A percentile compares a stretch with the other conserved stretches of the same genome.
These are phyloP conservation scores for Candida sanyaensis DNA, from an alignment of 1,139 yeast genomes.

Conservation along the genomic window DNA sequence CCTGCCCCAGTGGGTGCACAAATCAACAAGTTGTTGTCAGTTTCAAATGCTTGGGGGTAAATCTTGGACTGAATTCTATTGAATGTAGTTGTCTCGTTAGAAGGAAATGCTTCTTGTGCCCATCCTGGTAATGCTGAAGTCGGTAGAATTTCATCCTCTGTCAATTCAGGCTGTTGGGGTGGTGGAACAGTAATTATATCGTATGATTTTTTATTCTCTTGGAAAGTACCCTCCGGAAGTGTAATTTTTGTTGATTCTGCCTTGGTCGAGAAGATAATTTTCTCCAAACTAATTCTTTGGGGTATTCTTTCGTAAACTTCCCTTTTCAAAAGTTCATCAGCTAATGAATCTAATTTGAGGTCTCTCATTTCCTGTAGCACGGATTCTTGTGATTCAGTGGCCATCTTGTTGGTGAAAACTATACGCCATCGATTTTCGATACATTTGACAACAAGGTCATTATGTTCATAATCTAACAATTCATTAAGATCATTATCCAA, in stretches of 20 bases:
- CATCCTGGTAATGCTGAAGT: conserved; percentile 73
- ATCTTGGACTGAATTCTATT: conserved; percentile 86
- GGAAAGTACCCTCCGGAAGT: conserved; percentile 83
- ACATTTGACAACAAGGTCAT: conserved; percentile 49
- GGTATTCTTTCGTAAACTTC: conserved; percentile 41
- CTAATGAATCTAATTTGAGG: conserved; percentile 23
- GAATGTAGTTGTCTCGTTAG: conserved; percentile 62
- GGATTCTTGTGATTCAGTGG: conserved; percentile 36
- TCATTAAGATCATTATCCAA: conserved; percentile 56
- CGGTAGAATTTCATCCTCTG: conserved; percentile 53
- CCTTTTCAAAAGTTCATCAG: conserved; percentile 30
- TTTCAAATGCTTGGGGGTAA: conserved; percentile 70
- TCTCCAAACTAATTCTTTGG: conserved; percentile 60
- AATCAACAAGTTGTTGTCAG: conserved; percentile 71
- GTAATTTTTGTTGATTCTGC: conserved; percentile 67
- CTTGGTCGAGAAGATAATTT: conserved; percentile 62
- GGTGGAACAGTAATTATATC: conserved; percentile 88
- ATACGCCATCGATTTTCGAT: conserved; percentile 54
- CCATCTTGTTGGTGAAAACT: conserved; percentile 50
- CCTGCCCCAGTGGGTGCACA: conserved; percentile 99
- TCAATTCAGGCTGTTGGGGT: conserved; percentile 55
- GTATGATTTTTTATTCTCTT: conserved; percentile 69
- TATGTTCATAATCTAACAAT: conserved; percentile 51
- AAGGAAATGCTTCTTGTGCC: conserved; percentile 79
- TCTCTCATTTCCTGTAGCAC: conserved; percentile 25